Percentiles rank a stretch among this genome's conserved stretches.
Conservation (phyloP, 139 green algal genomes). For the Coccomyxa sp. region DNA sequence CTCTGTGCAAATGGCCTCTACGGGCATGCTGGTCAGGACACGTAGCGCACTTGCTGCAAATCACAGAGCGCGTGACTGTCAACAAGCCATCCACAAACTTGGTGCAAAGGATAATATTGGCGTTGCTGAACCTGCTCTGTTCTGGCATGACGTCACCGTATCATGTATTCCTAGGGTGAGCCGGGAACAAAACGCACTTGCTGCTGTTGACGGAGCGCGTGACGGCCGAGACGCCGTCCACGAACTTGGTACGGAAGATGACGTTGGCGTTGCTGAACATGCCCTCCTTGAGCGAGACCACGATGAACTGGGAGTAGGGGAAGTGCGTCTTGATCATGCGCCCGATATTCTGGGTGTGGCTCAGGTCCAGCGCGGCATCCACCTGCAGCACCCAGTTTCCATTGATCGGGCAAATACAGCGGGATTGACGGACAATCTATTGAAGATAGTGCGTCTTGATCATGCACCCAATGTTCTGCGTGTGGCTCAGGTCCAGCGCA, state of each 20-base stretch:
- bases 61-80: slow-evolving; percentile 77
- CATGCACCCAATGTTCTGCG: slow-evolving; percentile 97
- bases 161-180: not conserved
- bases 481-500: slow-evolving; percentile 97
- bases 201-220: slow-evolving; percentile 54
- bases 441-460: no score
- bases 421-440: no score
- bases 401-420: no score
- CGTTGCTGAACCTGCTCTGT: slow-evolving; percentile 99
- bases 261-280: slow-evolving; percentile 99
- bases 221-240: slow-evolving; percentile 93
- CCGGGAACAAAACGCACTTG: not conserved
- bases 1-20: no score
- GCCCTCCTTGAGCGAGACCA: slow-evolving; percentile 92
- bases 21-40: no score
- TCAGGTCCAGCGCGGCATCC: slow-evolving; percentile 96
- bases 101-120: slow-evolving; percentile 96
- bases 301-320: slow-evolving; percentile 81
- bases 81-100: slow-evolving; percentile 95
- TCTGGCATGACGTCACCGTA: no score
- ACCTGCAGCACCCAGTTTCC: slow-evolving; percentile 39
- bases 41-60: no score
- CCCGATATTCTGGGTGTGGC: slow-evolving; percentile 98
- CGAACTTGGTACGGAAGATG: slow-evolving; percentile 97
- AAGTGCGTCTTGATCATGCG: slow-evolving; percentile 98